A percentile compares a stretch with the other conserved stretches of the same genome.
These are phyloP conservation scores for Aspergillus transmontanensis DNA, from an alignment of 2,329 filamentous ascomycete species.

Conservation along the genomic window DNA sequence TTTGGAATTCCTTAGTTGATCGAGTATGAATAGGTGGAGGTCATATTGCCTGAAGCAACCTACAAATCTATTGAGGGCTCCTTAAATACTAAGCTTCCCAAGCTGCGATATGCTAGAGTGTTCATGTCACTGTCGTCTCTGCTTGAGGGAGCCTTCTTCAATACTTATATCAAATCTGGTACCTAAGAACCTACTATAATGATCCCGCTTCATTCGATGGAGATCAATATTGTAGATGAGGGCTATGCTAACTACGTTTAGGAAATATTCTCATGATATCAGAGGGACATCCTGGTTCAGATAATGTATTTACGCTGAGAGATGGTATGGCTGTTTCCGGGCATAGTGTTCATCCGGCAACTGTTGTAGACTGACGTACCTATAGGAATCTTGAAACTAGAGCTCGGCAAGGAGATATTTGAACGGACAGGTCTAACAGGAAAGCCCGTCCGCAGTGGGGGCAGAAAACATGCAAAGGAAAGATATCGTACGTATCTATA, in stretches of 20 bases:
- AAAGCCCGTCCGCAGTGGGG: conserved; percentile 61
- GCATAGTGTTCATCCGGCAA: not conserved
- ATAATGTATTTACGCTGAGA: conserved; percentile 71
- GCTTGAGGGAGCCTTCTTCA: conserved; percentile 75
- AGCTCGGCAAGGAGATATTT: conserved; percentile 78
- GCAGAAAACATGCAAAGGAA: conserved; percentile 66
- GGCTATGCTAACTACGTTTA: conserved; percentile 35
- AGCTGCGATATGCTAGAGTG: conserved; percentile 64
- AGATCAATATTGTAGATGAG: not conserved
- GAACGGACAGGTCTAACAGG: conserved; percentile 81
- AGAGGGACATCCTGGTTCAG: conserved; percentile 68
- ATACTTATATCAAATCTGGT: conserved; percentile 81
- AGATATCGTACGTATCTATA: conserved; percentile 66
- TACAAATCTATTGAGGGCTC: conserved; percentile 58
- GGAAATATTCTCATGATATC: conserved; percentile 84
- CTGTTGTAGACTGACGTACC: conserved; percentile 10
- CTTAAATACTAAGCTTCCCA: conserved; percentile 48
- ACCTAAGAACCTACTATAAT: conserved; percentile 11
- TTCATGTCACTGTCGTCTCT: conserved; percentile 73
- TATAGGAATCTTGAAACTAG: conserved; percentile 70
- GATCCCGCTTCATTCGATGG: not conserved
- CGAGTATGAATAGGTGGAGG: conserved; percentile 52
- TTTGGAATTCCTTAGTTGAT: conserved; percentile 41
- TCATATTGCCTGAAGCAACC: conserved; percentile 70
- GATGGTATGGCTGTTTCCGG: conserved; percentile 57